Evolutionary conservation across 164 flowering plant species (phyloP), one percentile per base, ranked within the genome.

Genomic region (Piper betle): DNA sequence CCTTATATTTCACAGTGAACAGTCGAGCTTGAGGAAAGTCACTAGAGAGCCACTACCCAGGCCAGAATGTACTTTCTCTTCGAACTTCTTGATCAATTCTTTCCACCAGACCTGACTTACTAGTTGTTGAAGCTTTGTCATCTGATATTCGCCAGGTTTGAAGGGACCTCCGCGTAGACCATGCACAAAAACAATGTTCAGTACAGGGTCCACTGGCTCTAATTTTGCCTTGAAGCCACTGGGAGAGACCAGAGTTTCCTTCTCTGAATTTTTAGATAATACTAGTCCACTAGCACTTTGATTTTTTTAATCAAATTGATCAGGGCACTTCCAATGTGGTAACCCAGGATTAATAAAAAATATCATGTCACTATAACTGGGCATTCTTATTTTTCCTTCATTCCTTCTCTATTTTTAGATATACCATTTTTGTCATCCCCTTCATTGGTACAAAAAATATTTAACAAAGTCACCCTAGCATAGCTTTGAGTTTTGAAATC

Each of bases 21-120:
- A 90, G 42, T 48, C 96, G 97, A 68, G 93, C 97, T 69, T 76
- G 71, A 71, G 97, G 91, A 63, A 94, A 82, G 62, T 94, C 97
- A 72, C 73, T 68, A 52, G 99, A 74, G 71, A 94, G 95, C 99
- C 99, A 94, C 78, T 91, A 97, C 62, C 79, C 81, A 19, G 97
- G 99, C 97, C 99, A 94, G 68, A 81, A 94, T 48, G 99, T 85
- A 46, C 95, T 97, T 65, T 79, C 77, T 75, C 81, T 88, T 67
- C 99, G 96, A 20, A 96, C 96, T 69, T 94, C 99, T 76, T 86
- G 81, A 74, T 91, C 99, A 71, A 94, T 94, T 76, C 85, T 91
- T 82, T 94, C 97, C 20, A 93, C 90, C 65, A 89, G 78, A 57
- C 96, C 96, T 72, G 95, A 84, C 69, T 86, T 85, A 52, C 74